These are phyloP conservation scores for Trichaptum fuscoviolaceum DNA, from an alignment of 768 basidiomycete genomes.

Conservation along the genomic window DNA sequence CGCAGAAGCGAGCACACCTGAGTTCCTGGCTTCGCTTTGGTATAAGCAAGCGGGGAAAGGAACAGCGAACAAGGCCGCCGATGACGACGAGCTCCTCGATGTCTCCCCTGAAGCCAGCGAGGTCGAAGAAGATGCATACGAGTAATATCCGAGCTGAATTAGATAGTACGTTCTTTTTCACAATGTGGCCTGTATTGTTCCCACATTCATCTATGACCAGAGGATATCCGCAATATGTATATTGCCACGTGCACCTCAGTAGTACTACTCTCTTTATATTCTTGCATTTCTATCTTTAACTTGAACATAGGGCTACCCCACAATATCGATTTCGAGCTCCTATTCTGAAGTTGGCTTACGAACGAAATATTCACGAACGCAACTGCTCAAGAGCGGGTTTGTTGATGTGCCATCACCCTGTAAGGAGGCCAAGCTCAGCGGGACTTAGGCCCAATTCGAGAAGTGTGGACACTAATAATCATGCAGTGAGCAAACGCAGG, in stretches of 20 bases:
- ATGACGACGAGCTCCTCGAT: slow-evolving; percentile 61
- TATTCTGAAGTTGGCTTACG: too few relatives aligned
- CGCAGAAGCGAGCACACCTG: slow-evolving; percentile 66
- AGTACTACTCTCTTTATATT: neutral
- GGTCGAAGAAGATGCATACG: slow-evolving; percentile 24
- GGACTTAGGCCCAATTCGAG: neutral
- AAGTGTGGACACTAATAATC: slow-evolving; percentile 23
- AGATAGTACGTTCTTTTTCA: neutral
- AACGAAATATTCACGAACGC: too few relatives aligned
- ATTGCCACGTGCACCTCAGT: neutral
- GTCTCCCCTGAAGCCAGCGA: slow-evolving; percentile 27
- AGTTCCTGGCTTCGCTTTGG: slow-evolving; percentile 68
- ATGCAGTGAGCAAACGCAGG: slow-evolving; percentile 37
- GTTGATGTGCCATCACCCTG: neutral
- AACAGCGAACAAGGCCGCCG: slow-evolving; percentile 32
- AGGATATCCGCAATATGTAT: neutral
- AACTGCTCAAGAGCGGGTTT: neutral
- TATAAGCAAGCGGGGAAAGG: slow-evolving; percentile 49
- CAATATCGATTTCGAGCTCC: too few relatives aligned
- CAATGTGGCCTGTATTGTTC: neutral
- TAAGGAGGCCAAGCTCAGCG: too few relatives aligned
- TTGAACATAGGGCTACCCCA: too few relatives aligned
- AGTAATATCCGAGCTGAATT: neutral
- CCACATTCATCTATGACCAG: neutral
- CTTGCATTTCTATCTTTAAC: neutral